Base-by-base conservation (phyloP, 768 basidiomycete species). In the Clitopilus hobsonii region DNA sequence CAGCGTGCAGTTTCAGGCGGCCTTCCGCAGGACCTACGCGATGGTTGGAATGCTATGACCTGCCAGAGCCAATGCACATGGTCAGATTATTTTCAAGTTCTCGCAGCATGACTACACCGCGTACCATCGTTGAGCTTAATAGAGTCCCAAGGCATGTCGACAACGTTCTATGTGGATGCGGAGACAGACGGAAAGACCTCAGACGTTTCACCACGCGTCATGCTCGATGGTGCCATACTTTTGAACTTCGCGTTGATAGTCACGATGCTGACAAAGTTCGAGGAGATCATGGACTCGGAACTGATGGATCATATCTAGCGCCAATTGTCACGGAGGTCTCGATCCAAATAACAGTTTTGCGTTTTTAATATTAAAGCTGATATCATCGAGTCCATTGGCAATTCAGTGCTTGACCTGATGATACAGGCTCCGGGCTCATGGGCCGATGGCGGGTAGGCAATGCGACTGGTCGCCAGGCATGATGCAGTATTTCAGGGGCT, bases 1-100 rank as follows among this genome's bases (percentile, higher is more conserved):
- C 14, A 22, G 23, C 23, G 36, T 49, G 41, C 3, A 23, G 29
- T 14, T 30, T n/a, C 49, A 11, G 14, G 18, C 6, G 6, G 18
- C 13, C 16, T 3, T 23, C 4, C 24, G 25, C 22, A 20, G 30
- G 18, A 47, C 67, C 45, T 50, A 70, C 58, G 76, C 85, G 45
- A 88, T 74, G 56, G 74, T 67, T 14, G 79, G 72, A 64, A 84
- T 69, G 70, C 74, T 61, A 50, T 73, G 67, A 5, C 82, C 81
- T 84, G 29, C 10, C 6, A 27, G 18, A 28, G 6, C 14, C 47
- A 26, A 22, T 26, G 11, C 13, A 18, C n/a, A 22, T 11, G 32
- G 13, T 36, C 32, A 36, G 32, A 36, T 8, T 10, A 18, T n/a
- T 32, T 51, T 20, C 5, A 6, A 22, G 5, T 5, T 16, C 13